Evolutionary conservation across 2,329 filamentous ascomycete genomes (phyloP).

Genomic region (Aspergillus tamarii): DNA sequence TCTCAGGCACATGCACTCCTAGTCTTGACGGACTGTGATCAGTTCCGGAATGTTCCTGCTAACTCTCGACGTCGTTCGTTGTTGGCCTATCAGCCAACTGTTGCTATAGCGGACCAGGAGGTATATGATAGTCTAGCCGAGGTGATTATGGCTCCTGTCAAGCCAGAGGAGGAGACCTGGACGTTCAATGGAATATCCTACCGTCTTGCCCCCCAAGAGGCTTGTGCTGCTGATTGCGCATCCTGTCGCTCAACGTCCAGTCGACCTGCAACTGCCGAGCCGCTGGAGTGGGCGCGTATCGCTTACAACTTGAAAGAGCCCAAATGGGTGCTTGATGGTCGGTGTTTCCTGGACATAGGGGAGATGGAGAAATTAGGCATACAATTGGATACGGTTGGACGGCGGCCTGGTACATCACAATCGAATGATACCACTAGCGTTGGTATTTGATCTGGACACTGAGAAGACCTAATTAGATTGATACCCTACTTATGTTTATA

Average conservation of each 20-base stretch:
- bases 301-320: slow-evolving; percentile 50
- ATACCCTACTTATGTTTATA: slow-evolving; percentile 13
- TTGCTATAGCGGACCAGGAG: not conserved
- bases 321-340: slow-evolving; percentile 55
- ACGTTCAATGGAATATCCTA: slow-evolving; percentile 26
- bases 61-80: not conserved
- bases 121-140: not conserved
- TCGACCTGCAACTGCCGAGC: slow-evolving; percentile 26
- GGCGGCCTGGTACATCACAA: not conserved
- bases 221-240: slow-evolving; percentile 30
- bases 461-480: not conserved
- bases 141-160: not conserved
- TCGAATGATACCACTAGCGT: not conserved
- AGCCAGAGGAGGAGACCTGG: slow-evolving; percentile 24
- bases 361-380: slow-evolving; percentile 43
- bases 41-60: slow-evolving; percentile 45
- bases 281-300: slow-evolving; percentile 52
- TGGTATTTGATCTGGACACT: not conserved
- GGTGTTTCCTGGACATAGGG: slow-evolving; percentile 37
- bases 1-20: slow-evolving; percentile 51
- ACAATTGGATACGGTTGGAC: slow-evolving; percentile 38
- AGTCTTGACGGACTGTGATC: slow-evolving; percentile 58
- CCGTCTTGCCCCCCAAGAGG: slow-evolving; percentile 23
- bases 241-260: slow-evolving; percentile 29
- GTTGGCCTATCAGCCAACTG: not conserved